Conservation (phyloP, 805 yeast species). For the Candida morakotiae region DNA sequence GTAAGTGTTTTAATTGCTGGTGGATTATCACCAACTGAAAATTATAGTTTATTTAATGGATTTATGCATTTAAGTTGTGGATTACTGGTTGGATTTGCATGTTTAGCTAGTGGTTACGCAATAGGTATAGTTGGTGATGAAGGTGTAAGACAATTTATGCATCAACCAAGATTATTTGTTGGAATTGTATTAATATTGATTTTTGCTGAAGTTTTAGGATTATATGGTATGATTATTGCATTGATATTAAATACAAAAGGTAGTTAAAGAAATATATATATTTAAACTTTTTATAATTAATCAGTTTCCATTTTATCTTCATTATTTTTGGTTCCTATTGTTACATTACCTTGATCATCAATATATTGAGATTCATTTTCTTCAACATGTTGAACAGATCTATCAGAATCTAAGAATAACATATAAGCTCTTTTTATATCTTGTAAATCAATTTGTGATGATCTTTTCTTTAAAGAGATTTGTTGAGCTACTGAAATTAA, state of each 20-base stretch:
- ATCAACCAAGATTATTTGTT: slow-evolving; percentile 82
- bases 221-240: slow-evolving; percentile 94
- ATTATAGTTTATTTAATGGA: slow-evolving; percentile 90
- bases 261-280: slow-evolving; percentile 22
- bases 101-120: slow-evolving; percentile 95
- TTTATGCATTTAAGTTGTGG: slow-evolving; percentile 98
- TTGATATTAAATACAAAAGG: slow-evolving; percentile 89
- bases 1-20: slow-evolving; percentile 96
- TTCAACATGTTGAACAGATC: slow-evolving; percentile 84
- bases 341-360: slow-evolving; percentile 74
- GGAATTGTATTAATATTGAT: slow-evolving; percentile 86
- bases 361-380: slow-evolving; percentile 66
- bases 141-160: slow-evolving; percentile 85
- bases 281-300: slow-evolving; percentile 7
- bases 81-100: slow-evolving; percentile 91
- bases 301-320: slow-evolving; percentile 39
- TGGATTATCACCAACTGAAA: slow-evolving; percentile 70
- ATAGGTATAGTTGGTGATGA: slow-evolving; percentile 93
- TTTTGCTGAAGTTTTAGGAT: slow-evolving; percentile 87
- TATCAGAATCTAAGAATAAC: slow-evolving; percentile 80
- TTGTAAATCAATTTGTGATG: slow-evolving; percentile 61
- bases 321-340: slow-evolving; percentile 35
- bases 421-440: slow-evolving; percentile 87
- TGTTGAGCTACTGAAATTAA: slow-evolving; percentile 87
- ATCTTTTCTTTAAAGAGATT: slow-evolving; percentile 77